phyloP scores from a whole-genome alignment of 345 rosid species.

The Ceriops decandra region DNA sequence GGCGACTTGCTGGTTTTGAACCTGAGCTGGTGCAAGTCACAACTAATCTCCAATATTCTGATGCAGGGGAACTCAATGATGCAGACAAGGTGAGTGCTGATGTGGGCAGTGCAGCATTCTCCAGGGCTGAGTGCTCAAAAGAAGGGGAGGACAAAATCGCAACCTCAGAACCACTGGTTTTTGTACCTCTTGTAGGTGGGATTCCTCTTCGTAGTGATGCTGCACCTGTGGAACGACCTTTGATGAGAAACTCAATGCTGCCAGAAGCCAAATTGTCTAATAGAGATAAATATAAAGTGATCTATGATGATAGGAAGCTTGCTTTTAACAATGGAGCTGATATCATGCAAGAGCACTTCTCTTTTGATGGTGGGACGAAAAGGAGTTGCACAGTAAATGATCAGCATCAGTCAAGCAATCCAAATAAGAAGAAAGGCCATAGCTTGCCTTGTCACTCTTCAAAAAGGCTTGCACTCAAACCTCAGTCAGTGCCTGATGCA shows the following conservation, averaged over 20 bases:
- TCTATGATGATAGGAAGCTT: constrained; percentile 13
- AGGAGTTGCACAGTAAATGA: constrained; percentile 13
- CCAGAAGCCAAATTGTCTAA: constrained; percentile 21
- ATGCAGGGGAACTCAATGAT: constrained; percentile 22
- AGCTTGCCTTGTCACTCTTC: constrained; percentile 21
- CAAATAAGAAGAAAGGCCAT: constrained; percentile 23
- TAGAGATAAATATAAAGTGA: constrained; percentile 15
- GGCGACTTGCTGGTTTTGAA: constrained; percentile 25
- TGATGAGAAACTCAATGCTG: constrained; percentile 12
- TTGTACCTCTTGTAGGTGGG: constrained; percentile 7
- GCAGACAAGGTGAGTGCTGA: constrained; percentile 34
- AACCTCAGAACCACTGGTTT: constrained; percentile 1
- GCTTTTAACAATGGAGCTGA: constrained; percentile 23
- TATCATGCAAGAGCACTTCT: constrained; percentile 23
- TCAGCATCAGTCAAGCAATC: constrained; percentile 16
- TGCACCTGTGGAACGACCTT: constrained; percentile 8
- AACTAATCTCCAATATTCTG: constrained; percentile 2
- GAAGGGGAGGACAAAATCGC: not conserved
- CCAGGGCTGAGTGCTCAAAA: not conserved
- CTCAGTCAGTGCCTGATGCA: constrained; percentile 13
- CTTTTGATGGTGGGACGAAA: constrained; percentile 7
- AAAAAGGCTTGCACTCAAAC: constrained; percentile 24
- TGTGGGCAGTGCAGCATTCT: constrained; percentile 14
- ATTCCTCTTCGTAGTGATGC: constrained; percentile 12
- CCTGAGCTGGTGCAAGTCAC: constrained; percentile 14